Evolutionary conservation across 2,329 filamentous ascomycete species (phyloP), one percentile per base, ranked within the genome.

Genomic region (Paramyrothecium roridum): DNA sequence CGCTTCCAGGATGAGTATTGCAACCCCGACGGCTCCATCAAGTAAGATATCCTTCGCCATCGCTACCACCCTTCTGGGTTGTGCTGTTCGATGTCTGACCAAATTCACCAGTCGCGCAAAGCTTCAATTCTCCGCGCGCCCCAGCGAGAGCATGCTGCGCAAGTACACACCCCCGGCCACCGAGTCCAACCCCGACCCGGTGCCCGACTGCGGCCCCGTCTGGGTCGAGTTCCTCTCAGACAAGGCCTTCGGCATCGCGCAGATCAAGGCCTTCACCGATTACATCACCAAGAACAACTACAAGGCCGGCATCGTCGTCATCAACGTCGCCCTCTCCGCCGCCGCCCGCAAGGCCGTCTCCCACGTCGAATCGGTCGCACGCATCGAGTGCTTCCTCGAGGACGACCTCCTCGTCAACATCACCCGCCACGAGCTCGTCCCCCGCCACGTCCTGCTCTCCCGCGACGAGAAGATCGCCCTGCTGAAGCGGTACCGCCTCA

Each of bases 401-500:
- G 89, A 95, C 72, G 95, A 99, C 75, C 76, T 99, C 65, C 82
- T 98, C 57, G 93, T 99, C 74, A 99, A 99, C 77, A 98, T 99
- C 73, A 98, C 93, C 57, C 90, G 93, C 73, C 95, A 99, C 77
- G 93, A 98, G 76, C 83, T 99, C 54, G 95, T 99, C 30, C 95
- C 95, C 48, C 92, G 90, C 71, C 95, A 99, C 70, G 87, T 98
- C 40, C 77, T 98, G 57, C 84, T 99, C 55, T 96, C 91, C 66
- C 83, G 86, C 48, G 91, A 96, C 66, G 95, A 99, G 80, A 97
- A 97, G 83, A 77, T 78, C 49, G 88, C 89, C 40, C 77, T 99
- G 67, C 80, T 99, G 57, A 86, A 92, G 76, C 82, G 95, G 59
- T 99, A 99, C 76, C 86, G 95, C 50, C 77, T 99, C 73, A 98